Percentiles rank a stretch among this genome's conserved stretches.
Evolutionary conservation across 2,329 filamentous ascomycete genomes (phyloP).

Genomic region (Chaetomiaceae sp.): DNA sequence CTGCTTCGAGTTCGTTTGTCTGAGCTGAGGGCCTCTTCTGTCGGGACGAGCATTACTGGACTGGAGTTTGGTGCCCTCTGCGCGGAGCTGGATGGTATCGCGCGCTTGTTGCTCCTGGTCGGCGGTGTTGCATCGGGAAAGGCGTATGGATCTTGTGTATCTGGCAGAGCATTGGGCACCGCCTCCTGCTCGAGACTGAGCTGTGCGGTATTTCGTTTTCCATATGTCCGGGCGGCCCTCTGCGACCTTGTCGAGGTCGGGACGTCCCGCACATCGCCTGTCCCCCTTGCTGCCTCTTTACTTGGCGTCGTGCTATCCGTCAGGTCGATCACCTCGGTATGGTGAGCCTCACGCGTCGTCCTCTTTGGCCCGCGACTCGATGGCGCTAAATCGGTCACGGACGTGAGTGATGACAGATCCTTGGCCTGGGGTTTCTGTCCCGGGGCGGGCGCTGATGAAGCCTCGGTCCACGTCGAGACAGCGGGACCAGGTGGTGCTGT

Average conservation of each 20-base stretch:
- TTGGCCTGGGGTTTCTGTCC: conserved; percentile 5
- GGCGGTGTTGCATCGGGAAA: conserved; percentile 21
- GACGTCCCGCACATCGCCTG: conserved; percentile 41
- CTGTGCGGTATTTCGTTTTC: conserved; percentile 17
- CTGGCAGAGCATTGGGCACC: not conserved
- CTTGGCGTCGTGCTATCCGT: conserved; percentile 35
- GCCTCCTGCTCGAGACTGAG: conserved; percentile 4
- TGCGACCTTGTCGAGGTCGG: conserved; percentile 31
- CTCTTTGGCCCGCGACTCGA: conserved; percentile 19
- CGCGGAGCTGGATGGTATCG: not conserved
- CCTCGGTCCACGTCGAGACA: conserved; percentile 4
- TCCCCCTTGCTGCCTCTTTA: conserved; percentile 20
- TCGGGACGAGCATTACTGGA: conserved; percentile 15
- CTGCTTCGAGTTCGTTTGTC: conserved; percentile 5
- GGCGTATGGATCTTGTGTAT: conserved; percentile 23
- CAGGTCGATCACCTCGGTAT: conserved; percentile 25
- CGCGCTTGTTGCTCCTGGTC: conserved; percentile 10
- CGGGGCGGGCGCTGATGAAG: conserved; percentile 8
- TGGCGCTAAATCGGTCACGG: conserved; percentile 29
- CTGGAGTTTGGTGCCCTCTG: conserved; percentile 12
- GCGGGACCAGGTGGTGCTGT: not conserved
- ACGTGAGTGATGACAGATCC: conserved; percentile 17
- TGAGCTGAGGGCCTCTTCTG: not conserved
- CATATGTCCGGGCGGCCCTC: conserved; percentile 11
- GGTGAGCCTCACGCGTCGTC: conserved; percentile 1